phyloP scores from a whole-genome alignment of 495 filamentous ascomycete genomes.

The Hyaloscypha hepaticicola region DNA sequence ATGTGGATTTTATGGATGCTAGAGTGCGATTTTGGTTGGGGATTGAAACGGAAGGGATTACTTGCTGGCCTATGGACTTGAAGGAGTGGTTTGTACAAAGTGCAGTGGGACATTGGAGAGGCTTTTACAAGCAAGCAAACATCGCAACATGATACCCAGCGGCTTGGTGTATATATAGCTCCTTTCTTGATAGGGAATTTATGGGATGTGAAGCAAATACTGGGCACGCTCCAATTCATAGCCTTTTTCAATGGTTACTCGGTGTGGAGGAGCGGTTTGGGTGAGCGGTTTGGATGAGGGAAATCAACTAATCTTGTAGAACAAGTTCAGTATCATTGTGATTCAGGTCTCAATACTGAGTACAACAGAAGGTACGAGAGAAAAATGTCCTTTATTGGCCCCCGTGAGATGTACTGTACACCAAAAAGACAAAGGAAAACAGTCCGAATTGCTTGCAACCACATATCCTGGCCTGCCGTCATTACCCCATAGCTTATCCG shows the following conservation, averaged over 20 bases:
- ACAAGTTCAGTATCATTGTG: no score
- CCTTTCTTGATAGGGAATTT: neutral
- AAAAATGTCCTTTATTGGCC: no score
- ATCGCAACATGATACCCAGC: slow-evolving; percentile 21
- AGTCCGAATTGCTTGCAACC: slow-evolving; percentile 5
- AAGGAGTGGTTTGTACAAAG: neutral
- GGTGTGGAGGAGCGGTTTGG: no score
- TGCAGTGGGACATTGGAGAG: neutral
- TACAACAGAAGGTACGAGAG: no score
- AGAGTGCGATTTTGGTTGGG: neutral
- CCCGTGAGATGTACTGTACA: neutral
- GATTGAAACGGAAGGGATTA: neutral
- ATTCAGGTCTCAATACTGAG: no score
- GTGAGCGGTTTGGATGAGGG: no score
- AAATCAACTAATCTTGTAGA: no score
- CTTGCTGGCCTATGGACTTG: neutral
- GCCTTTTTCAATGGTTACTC: no score
- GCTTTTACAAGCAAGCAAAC: neutral
- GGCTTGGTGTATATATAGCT: slow-evolving; percentile 22
- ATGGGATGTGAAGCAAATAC: neutral
- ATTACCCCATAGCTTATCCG: neutral
- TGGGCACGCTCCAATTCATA: no score
- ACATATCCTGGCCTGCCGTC: neutral
- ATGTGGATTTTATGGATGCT: neutral
- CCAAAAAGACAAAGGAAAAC: neutral